Conservation (phyloP, 2,329 filamentous ascomycete species). For the Fusarium cyanostomum region DNA sequence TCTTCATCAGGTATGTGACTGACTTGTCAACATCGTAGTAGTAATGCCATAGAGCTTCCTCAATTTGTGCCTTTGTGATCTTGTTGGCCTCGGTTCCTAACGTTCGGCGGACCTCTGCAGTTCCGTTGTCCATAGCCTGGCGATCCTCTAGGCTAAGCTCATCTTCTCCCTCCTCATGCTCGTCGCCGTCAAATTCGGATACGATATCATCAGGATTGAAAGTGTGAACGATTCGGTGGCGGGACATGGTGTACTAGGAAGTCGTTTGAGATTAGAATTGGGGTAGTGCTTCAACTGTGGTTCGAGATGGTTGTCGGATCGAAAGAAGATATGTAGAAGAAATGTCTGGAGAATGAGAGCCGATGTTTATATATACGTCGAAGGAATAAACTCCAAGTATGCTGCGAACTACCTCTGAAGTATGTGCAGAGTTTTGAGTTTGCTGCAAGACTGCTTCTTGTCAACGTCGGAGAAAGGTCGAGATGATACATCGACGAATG, state of each 20-base stretch:
- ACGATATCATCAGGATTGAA: constrained; percentile 60
- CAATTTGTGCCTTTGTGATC: constrained; percentile 73
- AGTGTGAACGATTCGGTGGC: constrained; percentile 48
- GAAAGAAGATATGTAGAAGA: not conserved
- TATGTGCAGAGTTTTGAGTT: not conserved
- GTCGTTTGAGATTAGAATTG: not conserved
- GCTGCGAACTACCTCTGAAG: not conserved
- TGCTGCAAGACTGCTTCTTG: not conserved
- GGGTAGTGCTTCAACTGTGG: not conserved
- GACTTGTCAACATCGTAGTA: constrained; percentile 93
- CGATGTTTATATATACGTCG: not conserved
- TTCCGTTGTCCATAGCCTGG: constrained; percentile 68
- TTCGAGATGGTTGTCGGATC: not conserved
- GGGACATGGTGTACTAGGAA: constrained; percentile 34
- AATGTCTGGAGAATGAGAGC: not conserved
- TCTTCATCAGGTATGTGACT: constrained; percentile 80
- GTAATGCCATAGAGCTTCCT: constrained; percentile 94
- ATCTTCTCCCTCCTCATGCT: constrained; percentile 57
- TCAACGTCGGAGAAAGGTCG: constrained; percentile 1
- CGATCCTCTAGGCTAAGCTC: constrained; percentile 60
- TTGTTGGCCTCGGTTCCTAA: constrained; percentile 69
- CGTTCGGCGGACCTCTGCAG: constrained; percentile 70
- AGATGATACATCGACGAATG: constrained; percentile 29
- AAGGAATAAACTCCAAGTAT: not conserved
- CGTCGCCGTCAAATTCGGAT: constrained; percentile 60